Percentiles rank a stretch among this genome's conserved stretches.
These are phyloP conservation scores for Nosema bombycis DNA, from an alignment of 371 early-diverging fungal genomes.

Conservation along the genomic window DNA sequence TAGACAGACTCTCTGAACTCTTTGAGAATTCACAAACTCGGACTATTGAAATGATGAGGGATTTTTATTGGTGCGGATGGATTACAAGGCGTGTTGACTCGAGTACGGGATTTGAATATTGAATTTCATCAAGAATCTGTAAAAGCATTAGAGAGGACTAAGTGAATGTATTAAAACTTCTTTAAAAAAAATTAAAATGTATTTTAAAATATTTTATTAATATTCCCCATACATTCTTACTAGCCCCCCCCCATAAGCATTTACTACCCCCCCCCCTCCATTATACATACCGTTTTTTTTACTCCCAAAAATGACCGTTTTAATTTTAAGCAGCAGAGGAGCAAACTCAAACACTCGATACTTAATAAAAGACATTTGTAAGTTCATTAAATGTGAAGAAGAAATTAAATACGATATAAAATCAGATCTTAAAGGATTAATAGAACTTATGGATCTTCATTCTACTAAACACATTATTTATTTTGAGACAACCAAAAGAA, in stretches of 20 bases:
- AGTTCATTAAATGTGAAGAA: constrained; percentile 40
- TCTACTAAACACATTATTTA: constrained; percentile 45
- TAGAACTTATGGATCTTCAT: constrained; percentile 43
- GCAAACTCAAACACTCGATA: constrained; percentile 21
- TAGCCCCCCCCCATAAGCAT: background rate
- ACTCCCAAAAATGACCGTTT: constrained; percentile 29
- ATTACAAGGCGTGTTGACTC: constrained; percentile 35
- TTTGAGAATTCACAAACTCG: constrained; percentile 17
- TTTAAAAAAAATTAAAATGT: constrained; percentile 8
- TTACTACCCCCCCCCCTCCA: background rate
- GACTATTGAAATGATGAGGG: constrained; percentile 39
- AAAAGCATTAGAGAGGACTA: constrained; percentile 42
- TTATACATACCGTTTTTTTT: constrained; percentile 10
- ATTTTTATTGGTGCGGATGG: constrained; percentile 50
- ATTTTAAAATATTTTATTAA: background rate
- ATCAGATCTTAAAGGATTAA: constrained; percentile 26
- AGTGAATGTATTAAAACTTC: constrained; percentile 18
- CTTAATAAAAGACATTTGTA: constrained; percentile 37
- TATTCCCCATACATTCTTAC: background rate
- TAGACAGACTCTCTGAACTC: constrained; percentile 8
- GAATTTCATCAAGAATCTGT: constrained; percentile 40
- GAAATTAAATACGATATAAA: constrained; percentile 46
- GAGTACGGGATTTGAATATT: constrained; percentile 28
- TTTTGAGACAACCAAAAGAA: constrained; percentile 52
- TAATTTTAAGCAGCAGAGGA: constrained; percentile 46